These are phyloP conservation scores for Sesbania bispinosa DNA, from an alignment of 306 rosid species.

Conservation along the genomic window DNA sequence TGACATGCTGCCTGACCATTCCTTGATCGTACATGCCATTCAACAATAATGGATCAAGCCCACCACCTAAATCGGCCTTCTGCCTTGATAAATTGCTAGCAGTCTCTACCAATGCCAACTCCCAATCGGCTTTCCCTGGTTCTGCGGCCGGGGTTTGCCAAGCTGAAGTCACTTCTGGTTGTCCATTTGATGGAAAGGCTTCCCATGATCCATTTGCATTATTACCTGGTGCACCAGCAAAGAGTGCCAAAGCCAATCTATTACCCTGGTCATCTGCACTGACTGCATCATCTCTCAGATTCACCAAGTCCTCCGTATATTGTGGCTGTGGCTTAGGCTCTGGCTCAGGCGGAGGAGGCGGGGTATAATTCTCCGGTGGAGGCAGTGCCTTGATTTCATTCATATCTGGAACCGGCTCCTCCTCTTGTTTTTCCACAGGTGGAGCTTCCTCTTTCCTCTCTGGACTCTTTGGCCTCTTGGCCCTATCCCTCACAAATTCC, in stretches of 20 bases:
- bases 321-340: slow-evolving; percentile 51
- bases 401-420: slow-evolving; percentile 76
- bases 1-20: slow-evolving; percentile 84
- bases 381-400: slow-evolving; percentile 93
- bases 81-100: slow-evolving; percentile 81
- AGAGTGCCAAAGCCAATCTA: slow-evolving; percentile 78
- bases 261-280: slow-evolving; percentile 88
- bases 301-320: slow-evolving; percentile 62
- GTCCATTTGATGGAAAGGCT: slow-evolving; percentile 88
- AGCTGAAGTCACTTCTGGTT: slow-evolving; percentile 85
- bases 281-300: slow-evolving; percentile 73
- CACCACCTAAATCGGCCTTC: slow-evolving; percentile 77
- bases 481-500: slow-evolving; percentile 93
- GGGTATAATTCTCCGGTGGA: slow-evolving; percentile 78
- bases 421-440: slow-evolving; percentile 49
- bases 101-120: slow-evolving; percentile 92
- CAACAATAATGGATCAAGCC: slow-evolving; percentile 82
- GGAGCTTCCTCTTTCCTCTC: slow-evolving; percentile 70
- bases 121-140: slow-evolving; percentile 93
- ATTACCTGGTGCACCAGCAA: slow-evolving; percentile 74
- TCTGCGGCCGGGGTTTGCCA: slow-evolving; percentile 98
- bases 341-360: slow-evolving; percentile 73
- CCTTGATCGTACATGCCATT: slow-evolving; percentile 98
- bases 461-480: slow-evolving; percentile 84
- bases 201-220: slow-evolving; percentile 92